phyloP scores from a whole-genome alignment of 2,329 filamentous ascomycete species.

The Aureobasidium sp. region DNA sequence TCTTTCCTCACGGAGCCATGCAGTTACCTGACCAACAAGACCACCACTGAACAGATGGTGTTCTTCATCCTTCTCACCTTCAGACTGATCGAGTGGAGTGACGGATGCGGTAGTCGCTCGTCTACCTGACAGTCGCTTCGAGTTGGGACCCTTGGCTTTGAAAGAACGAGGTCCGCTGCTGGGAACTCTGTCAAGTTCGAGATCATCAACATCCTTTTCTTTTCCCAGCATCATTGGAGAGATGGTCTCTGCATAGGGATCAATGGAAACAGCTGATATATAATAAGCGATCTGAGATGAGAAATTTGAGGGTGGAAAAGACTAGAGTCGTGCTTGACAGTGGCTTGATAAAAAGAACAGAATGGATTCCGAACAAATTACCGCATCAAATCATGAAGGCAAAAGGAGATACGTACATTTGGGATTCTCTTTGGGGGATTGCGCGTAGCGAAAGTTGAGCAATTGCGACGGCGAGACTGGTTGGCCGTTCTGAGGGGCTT shows the following conservation, averaged over 20 bases:
- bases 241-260: slow-evolving; percentile 34
- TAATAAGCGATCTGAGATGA: slow-evolving; percentile 8
- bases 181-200: slow-evolving; percentile 28
- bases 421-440: neutral
- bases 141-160: slow-evolving; percentile 31
- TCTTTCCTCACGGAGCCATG: slow-evolving; percentile 79
- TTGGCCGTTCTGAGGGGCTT: neutral
- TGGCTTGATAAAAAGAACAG: neutral
- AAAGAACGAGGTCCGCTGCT: slow-evolving; percentile 24
- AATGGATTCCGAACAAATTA: neutral
- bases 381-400: neutral
- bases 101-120: slow-evolving; percentile 22
- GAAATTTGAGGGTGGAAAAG: too few relatives aligned
- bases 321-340: neutral
- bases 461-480: slow-evolving; percentile 8
- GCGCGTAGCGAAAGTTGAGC: neutral
- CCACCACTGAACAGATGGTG: slow-evolving; percentile 24
- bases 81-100: slow-evolving; percentile 16
- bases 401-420: slow-evolving; percentile 5
- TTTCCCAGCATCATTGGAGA: slow-evolving; percentile 39
- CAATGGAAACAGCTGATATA: slow-evolving; percentile 37
- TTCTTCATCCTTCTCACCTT: slow-evolving; percentile 22
- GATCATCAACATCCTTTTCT: slow-evolving; percentile 35
- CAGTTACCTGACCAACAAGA: slow-evolving; percentile 63
- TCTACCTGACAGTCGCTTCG: slow-evolving; percentile 34